Evolutionary conservation across 495 filamentous ascomycete species (phyloP).

Genomic region (Aspergillus heteromorphus): DNA sequence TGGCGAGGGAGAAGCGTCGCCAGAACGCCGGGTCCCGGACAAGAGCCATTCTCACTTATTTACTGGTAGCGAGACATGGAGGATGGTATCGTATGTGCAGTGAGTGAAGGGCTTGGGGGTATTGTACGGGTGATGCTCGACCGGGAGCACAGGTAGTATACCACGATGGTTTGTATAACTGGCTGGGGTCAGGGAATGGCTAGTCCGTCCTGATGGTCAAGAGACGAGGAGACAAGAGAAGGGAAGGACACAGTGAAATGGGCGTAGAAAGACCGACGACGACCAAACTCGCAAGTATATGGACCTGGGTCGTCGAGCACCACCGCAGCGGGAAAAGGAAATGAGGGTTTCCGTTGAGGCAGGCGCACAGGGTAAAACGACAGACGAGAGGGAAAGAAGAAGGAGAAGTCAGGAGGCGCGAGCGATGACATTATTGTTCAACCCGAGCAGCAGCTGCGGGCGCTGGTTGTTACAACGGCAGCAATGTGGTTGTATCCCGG

Average conservation of each 20-base stretch:
- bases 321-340: background rate
- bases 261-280: no score
- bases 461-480: background rate
- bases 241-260: no score
- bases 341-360: background rate
- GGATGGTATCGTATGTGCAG: background rate
- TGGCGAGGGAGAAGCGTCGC: constrained; percentile 56
- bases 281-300: no score
- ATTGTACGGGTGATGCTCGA: background rate
- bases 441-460: background rate
- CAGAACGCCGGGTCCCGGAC: constrained; percentile 59
- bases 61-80: constrained; percentile 4
- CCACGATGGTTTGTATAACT: no score
- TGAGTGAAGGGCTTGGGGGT: background rate
- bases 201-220: no score
- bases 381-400: background rate
- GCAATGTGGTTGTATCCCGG: background rate
- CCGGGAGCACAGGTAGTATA: background rate
- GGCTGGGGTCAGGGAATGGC: no score
- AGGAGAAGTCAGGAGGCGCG: background rate
- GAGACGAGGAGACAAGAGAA: no score
- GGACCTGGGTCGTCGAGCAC: background rate
- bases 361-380: background rate
- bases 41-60: constrained; percentile 28
- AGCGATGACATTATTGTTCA: background rate